A percentile compares a stretch with the other conserved stretches of the same genome.
These are phyloP conservation scores for Colletotrichum tofieldiae DNA, from an alignment of 2,329 filamentous ascomycete genomes.

Conservation along the genomic window DNA sequence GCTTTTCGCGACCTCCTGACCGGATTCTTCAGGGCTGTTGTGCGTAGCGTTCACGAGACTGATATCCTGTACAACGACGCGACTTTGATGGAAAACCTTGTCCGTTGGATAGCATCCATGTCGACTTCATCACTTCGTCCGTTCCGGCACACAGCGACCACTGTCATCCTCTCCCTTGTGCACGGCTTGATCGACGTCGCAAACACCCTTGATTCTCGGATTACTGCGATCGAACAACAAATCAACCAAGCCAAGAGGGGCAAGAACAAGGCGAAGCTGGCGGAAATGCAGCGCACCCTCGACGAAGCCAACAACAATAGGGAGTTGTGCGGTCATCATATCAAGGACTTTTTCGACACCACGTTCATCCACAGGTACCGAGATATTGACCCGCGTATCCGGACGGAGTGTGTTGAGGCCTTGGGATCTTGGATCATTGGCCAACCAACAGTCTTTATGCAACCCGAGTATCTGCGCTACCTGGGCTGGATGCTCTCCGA, in stretches of 20 bases:
- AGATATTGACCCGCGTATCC: conserved; percentile 91
- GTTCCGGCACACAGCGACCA: conserved; percentile 94
- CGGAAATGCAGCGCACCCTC: conserved; percentile 80
- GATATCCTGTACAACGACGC: conserved; percentile 84
- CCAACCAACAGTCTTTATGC: conserved; percentile 90
- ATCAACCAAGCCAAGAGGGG: conserved; percentile 81
- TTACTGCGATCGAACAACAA: conserved; percentile 84
- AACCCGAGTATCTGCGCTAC: conserved; percentile 91
- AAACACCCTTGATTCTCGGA: conserved; percentile 78
- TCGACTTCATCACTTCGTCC: conserved; percentile 89
- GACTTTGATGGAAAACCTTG: conserved; percentile 88
- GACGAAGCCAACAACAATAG: conserved; percentile 79
- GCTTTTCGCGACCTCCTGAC: conserved; percentile 85
- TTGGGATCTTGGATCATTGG: conserved; percentile 90
- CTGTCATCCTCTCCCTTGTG: conserved; percentile 85
- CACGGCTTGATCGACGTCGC: conserved; percentile 83
- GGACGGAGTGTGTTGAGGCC: conserved; percentile 89
- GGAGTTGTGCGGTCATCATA: conserved; percentile 77
- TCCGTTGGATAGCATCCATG: conserved; percentile 92
- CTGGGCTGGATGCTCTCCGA: conserved; percentile 97
- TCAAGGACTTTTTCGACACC: conserved; percentile 91
- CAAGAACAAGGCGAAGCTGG: conserved; percentile 84
- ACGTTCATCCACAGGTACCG: conserved; percentile 97
- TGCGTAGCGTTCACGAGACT: conserved; percentile 86
- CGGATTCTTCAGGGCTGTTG: conserved; percentile 83